Evolutionary conservation across 2,329 filamentous ascomycete genomes (phyloP).

Genomic region (Dryadomyces sulphureus): DNA sequence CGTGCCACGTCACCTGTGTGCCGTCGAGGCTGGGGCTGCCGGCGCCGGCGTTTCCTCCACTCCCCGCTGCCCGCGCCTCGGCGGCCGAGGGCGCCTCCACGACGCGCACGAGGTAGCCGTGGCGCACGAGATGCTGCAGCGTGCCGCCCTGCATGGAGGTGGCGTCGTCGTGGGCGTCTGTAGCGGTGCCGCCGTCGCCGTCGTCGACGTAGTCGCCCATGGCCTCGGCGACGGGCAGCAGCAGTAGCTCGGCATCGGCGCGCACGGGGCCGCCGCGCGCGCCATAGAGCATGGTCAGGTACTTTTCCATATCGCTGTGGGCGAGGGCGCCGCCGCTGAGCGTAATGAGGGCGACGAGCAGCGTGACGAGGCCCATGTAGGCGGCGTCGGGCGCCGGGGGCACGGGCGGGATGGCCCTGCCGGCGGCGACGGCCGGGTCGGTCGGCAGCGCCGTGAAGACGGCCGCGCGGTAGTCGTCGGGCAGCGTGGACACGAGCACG

Average conservation of each 20-base stretch:
- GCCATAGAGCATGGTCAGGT: constrained; percentile 19
- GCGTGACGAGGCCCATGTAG: constrained; percentile 69
- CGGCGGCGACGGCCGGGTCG: constrained; percentile 49
- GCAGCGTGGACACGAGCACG: constrained; percentile 62
- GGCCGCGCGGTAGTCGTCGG: constrained; percentile 45
- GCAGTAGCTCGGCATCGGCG: constrained; percentile 53
- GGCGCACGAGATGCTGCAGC: constrained; percentile 48
- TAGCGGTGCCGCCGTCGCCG: constrained; percentile 6
- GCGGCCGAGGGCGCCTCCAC: constrained; percentile 59
- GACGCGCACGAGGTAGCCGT: constrained; percentile 68
- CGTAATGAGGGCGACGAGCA: constrained; percentile 62
- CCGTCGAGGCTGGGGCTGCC: neutral
- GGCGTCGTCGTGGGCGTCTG: neutral
- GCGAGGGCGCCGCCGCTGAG: constrained; percentile 59
- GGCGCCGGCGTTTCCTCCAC: neutral
- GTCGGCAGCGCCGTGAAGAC: constrained; percentile 6
- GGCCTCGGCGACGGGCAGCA: constrained; percentile 33
- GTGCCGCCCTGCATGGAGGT: constrained; percentile 8
- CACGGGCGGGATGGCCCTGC: constrained; percentile 35
- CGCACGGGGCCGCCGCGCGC: constrained; percentile 18
- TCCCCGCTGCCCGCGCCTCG: constrained; percentile 1
- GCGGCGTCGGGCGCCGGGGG: constrained; percentile 53
- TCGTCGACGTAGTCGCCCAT: constrained; percentile 12
- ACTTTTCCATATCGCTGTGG: constrained; percentile 65
- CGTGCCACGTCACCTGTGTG: constrained; percentile 56